A percentile compares a stretch with the other conserved stretches of the same genome.
Evolutionary conservation across 352 stramenopile genomes (phyloP).

Genomic region (Salisapilia sapeloensis): DNA sequence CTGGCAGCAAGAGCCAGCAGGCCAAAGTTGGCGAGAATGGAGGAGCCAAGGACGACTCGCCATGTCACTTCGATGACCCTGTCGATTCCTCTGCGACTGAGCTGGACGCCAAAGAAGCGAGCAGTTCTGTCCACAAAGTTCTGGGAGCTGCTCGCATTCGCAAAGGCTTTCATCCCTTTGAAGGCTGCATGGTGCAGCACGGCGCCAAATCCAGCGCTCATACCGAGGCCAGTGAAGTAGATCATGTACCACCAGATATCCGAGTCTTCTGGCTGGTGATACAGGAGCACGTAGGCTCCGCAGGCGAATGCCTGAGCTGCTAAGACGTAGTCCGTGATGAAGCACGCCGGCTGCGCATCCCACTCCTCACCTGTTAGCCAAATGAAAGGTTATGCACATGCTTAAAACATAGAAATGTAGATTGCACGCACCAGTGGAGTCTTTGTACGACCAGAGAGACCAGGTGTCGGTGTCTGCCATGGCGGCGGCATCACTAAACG

Average conservation of each 20-base stretch:
- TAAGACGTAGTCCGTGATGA: constrained; percentile 79
- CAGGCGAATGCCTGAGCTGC: constrained; percentile 73
- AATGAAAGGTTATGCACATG: no score
- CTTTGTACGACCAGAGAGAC: constrained; percentile 64
- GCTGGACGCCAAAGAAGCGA: constrained; percentile 49
- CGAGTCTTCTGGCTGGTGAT: constrained; percentile 22
- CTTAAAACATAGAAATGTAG: no score
- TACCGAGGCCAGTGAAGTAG: constrained; percentile 76
- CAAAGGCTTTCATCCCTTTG: constrained; percentile 49
- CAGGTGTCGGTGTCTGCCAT: constrained; percentile 58
- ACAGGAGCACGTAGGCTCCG: constrained; percentile 62
- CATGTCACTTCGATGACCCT: constrained; percentile 53
- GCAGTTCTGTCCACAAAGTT: constrained; percentile 33
- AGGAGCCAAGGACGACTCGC: constrained; percentile 67
- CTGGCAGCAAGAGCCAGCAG: constrained; percentile 59
- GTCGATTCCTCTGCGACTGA: constrained; percentile 57
- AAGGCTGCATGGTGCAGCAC: constrained; percentile 72
- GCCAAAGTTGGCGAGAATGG: constrained; percentile 75
- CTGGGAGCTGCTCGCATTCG: constrained; percentile 46
- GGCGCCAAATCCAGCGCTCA: constrained; percentile 54
- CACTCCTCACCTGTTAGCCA: constrained; percentile 70
- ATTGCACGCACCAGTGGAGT: no score
- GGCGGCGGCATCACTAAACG: no score
- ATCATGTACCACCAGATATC: constrained; percentile 62
- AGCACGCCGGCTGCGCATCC: constrained; percentile 74